These are phyloP conservation scores for Irpex sp. DNA, from an alignment of 1,284 basidiomycete genomes.

Conservation along the genomic window DNA sequence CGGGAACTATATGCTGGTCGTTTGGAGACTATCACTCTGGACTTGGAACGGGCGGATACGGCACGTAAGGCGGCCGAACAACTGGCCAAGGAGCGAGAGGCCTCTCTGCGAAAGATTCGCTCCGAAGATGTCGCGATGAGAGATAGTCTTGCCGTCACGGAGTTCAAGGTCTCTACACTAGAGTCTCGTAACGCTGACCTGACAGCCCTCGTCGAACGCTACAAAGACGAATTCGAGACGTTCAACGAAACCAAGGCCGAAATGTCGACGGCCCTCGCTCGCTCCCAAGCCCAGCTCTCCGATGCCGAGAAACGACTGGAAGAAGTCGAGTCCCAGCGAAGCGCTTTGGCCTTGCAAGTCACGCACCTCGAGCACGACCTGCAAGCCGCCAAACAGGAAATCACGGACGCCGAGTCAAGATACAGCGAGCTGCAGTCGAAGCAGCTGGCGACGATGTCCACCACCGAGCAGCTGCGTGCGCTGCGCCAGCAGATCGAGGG, in stretches of 20 bases:
- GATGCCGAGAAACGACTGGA: slow-evolving; percentile 42
- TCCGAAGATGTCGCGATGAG: slow-evolving; percentile 11
- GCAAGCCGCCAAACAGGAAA: slow-evolving; percentile 43
- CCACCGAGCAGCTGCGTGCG: slow-evolving; percentile 47
- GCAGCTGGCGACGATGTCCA: slow-evolving; percentile 58
- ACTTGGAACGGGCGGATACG: slow-evolving; percentile 11
- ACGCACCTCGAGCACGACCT: slow-evolving; percentile 61
- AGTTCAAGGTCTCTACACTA: slow-evolving; percentile 27
- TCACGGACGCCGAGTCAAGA: slow-evolving; percentile 50
- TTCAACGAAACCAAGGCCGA: slow-evolving; percentile 33
- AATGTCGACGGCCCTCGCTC: slow-evolving; percentile 33
- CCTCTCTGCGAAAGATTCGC: slow-evolving; percentile 3
- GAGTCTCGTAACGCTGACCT: slow-evolving; percentile 23
- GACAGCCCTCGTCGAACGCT: slow-evolving; percentile 26
- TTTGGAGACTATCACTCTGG: slow-evolving; percentile 11
- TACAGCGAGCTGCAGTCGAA: slow-evolving; percentile 59
- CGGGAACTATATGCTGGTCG: slow-evolving; percentile 10
- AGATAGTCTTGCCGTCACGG: slow-evolving; percentile 15
- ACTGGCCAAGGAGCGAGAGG: slow-evolving; percentile 7
- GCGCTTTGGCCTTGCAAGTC: slow-evolving; percentile 57
- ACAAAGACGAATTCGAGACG: slow-evolving; percentile 31
- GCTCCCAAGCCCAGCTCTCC: slow-evolving; percentile 36
- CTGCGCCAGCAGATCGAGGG: slow-evolving; percentile 61
- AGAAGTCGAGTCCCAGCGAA: slow-evolving; percentile 56
- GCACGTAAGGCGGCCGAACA: slow-evolving; percentile 5